phyloP scores from a whole-genome alignment of 163 green algal genomes.

The Coccomyxa subellipsoidea region DNA sequence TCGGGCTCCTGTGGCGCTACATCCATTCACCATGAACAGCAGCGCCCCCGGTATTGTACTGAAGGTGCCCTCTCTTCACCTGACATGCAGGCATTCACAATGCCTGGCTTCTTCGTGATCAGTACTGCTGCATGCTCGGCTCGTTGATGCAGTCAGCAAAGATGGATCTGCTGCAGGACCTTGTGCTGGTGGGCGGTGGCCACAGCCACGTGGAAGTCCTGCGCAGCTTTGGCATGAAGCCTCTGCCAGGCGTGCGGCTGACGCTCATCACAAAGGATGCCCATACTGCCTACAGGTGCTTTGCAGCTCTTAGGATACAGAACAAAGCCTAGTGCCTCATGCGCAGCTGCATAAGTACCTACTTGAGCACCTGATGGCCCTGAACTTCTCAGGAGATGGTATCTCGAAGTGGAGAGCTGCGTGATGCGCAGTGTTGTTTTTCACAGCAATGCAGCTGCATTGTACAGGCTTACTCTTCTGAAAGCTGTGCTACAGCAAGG shows the following conservation, averaged over 20 bases:
- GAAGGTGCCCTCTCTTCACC: neutral
- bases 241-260: slow-evolving; percentile 70
- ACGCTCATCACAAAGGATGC: slow-evolving; percentile 83
- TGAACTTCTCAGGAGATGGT: too few species aligned
- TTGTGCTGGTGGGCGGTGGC: slow-evolving; percentile 93
- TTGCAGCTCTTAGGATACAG: too few species aligned
- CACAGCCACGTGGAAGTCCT: slow-evolving; percentile 91
- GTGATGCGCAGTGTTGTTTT: too few species aligned
- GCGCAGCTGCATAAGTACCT: too few species aligned
- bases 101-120: neutral
- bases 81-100: too few species aligned
- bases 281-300: slow-evolving; percentile 87
- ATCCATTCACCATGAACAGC: neutral
- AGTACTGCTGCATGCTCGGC: neutral
- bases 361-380: too few species aligned
- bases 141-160: neutral
- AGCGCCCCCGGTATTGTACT: neutral
- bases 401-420: too few species aligned
- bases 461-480: too few species aligned
- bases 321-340: too few species aligned
- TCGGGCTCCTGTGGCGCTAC: neutral
- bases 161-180: slow-evolving; percentile 50
- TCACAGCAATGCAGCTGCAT: too few species aligned
- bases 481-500: too few species aligned
- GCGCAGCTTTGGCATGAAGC: slow-evolving; percentile 83